Evolutionary conservation across 495 filamentous ascomycete genomes (phyloP).

Genomic region (Tuber calosporum): DNA sequence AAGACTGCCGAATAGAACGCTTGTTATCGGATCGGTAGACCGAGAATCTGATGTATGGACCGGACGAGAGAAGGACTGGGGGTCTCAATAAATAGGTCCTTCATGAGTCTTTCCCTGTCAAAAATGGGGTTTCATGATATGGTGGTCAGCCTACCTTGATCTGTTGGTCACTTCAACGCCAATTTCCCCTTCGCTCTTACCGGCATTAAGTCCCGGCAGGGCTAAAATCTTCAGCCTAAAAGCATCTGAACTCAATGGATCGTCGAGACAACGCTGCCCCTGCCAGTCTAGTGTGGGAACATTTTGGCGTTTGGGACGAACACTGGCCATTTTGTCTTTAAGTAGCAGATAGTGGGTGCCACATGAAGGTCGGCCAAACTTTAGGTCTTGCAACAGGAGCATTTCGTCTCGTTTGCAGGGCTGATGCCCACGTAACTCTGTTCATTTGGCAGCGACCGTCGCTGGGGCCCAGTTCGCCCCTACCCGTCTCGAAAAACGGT

Average conservation of each 20-base stretch:
- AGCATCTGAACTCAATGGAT: not conserved
- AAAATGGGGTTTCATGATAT: not conserved
- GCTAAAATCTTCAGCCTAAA: slow-evolving; percentile 4
- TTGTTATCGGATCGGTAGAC: not conserved
- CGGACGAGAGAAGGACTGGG: not conserved
- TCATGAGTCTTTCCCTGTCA: not conserved
- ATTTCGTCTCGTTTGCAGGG: not conserved
- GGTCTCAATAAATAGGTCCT: not conserved
- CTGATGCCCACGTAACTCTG: not conserved
- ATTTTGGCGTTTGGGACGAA: not conserved
- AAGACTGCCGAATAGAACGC: not conserved
- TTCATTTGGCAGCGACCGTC: not conserved
- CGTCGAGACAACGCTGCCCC: not conserved
- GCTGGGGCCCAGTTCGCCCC: not conserved
- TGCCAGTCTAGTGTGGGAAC: not conserved
- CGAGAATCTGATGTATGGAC: not conserved
- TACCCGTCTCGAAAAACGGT: not conserved
- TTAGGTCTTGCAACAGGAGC: not conserved
- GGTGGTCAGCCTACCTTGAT: slow-evolving; percentile 1
- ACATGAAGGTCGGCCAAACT: not conserved
- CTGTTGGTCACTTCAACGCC: not conserved
- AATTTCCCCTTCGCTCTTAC: slow-evolving; percentile 1
- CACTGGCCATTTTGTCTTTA: not conserved
- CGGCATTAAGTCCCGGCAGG: not conserved
- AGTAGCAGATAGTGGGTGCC: not conserved